Evolutionary conservation across 805 yeast species (phyloP).

Genomic region (Candida sanyiensis): DNA sequence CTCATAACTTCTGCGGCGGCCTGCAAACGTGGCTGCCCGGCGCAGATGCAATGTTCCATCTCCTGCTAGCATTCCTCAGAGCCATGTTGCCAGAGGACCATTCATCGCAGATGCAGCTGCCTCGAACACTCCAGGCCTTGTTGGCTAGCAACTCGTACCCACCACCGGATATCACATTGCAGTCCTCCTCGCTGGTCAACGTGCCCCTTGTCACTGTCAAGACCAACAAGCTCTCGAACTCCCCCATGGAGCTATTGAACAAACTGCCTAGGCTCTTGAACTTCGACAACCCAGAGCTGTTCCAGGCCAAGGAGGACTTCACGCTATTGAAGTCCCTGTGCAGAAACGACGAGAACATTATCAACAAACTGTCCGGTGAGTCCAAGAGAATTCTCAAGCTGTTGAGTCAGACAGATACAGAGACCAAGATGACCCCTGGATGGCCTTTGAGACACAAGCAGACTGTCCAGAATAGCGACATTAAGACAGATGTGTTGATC

Average conservation of each 20-base stretch:
- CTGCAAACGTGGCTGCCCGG: constrained; percentile 72
- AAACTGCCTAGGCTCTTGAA: constrained; percentile 53
- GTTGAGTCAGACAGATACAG: constrained; percentile 31
- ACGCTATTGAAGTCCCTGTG: constrained; percentile 69
- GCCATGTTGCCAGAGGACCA: constrained; percentile 69
- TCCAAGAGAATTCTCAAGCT: constrained; percentile 51
- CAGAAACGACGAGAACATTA: constrained; percentile 48
- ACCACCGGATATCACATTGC: constrained; percentile 44
- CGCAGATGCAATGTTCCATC: constrained; percentile 80
- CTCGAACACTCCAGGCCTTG: constrained; percentile 59
- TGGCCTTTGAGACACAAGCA: constrained; percentile 31
- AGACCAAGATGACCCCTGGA: constrained; percentile 34
- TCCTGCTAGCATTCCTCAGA: constrained; percentile 68
- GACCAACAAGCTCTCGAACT: constrained; percentile 33
- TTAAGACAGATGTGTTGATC: constrained; percentile 32
- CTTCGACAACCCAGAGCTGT: constrained; percentile 65
- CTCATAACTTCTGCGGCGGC: constrained; percentile 64
- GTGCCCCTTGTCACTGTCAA: constrained; percentile 60
- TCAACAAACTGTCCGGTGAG: constrained; percentile 65
- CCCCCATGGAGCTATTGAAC: constrained; percentile 54
- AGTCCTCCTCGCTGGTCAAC: constrained; percentile 36
- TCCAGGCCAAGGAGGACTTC: constrained; percentile 72
- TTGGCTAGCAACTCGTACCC: constrained; percentile 68
- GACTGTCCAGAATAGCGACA: constrained; percentile 15
- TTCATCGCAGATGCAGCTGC: constrained; percentile 49